Evolutionary conservation across 1,284 basidiomycete genomes (phyloP).

Genomic region (Trametes versicolor): DNA sequence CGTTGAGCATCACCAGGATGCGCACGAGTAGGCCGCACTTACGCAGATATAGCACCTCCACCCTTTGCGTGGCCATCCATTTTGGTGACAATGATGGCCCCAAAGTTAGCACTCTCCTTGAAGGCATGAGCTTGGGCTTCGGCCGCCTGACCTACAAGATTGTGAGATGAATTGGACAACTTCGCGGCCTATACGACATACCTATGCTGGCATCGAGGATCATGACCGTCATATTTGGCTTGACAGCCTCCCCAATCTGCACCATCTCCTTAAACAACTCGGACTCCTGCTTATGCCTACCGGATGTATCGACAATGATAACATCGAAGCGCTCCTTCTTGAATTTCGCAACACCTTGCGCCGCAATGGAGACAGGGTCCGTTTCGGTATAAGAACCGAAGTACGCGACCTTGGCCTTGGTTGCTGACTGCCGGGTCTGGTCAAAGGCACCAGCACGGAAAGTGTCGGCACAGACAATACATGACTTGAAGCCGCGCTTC

Average conservation of each 20-base stretch:
- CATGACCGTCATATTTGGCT: conserved; percentile 93
- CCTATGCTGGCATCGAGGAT: conserved; percentile 91
- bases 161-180: too few relatives aligned
- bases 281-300: conserved; percentile 96
- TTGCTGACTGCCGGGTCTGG: conserved; percentile 94
- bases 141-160: conserved; percentile 87
- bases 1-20: conserved; percentile 19
- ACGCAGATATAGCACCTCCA: conserved; percentile 99
- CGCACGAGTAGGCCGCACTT: conserved; percentile 46
- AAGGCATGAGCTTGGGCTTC: conserved; percentile 97
- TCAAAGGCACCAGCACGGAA: conserved; percentile 99
- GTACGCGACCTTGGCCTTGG: conserved; percentile 99
- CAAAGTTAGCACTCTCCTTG: conserved; percentile 98
- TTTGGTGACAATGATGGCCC: conserved; percentile 99
- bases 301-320: conserved; percentile 99
- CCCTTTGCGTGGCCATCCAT: conserved; percentile 99
- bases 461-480: conserved; percentile 98
- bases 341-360: conserved; percentile 96
- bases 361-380: conserved; percentile 95
- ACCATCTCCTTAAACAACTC: conserved; percentile 99
- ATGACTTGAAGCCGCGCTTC: conserved; percentile 97
- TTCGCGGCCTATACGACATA: too few relatives aligned
- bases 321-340: conserved; percentile 98
- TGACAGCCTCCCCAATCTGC: conserved; percentile 92
- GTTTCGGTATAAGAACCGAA: conserved; percentile 99